Percentiles rank a stretch among this genome's conserved stretches.
phyloP scores from a whole-genome alignment of 148 eudicot species.

The Persicaria maculosa region DNA sequence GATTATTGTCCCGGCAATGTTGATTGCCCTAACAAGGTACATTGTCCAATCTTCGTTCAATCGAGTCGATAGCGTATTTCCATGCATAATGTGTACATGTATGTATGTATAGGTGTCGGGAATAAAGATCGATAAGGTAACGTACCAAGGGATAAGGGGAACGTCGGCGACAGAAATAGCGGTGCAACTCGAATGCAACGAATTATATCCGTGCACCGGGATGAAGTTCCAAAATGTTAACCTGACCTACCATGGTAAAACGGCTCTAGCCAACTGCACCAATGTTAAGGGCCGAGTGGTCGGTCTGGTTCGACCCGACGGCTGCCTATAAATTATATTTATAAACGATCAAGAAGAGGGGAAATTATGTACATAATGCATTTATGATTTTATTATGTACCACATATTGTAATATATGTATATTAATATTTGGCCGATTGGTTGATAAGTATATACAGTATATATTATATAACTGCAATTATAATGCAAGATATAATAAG shows the following conservation, averaged over 20 bases:
- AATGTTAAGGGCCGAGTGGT: background rate
- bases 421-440: too few species aligned
- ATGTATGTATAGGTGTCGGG: conserved; percentile 3
- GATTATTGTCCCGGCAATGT: conserved; percentile 37
- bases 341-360: background rate
- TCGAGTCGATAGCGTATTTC: too few species aligned
- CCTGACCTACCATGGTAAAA: background rate
- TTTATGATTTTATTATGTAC: background rate
- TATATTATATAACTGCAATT: too few species aligned
- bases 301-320: background rate
- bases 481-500: too few species aligned
- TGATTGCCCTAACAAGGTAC: conserved; percentile 28
- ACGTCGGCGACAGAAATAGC: background rate
- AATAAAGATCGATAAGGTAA: background rate
- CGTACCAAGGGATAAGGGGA: background rate
- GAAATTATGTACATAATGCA: background rate
- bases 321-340: background rate
- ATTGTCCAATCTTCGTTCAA: background rate
- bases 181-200: conserved; percentile 7
- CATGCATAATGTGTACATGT: background rate
- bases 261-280: background rate
- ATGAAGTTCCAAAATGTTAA: background rate
- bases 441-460: too few species aligned
- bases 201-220: conserved; percentile 8
- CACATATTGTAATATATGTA: too few species aligned